Base-by-base conservation (phyloP, 2,329 filamentous ascomycete species). In the Aspergillus intermedius region DNA sequence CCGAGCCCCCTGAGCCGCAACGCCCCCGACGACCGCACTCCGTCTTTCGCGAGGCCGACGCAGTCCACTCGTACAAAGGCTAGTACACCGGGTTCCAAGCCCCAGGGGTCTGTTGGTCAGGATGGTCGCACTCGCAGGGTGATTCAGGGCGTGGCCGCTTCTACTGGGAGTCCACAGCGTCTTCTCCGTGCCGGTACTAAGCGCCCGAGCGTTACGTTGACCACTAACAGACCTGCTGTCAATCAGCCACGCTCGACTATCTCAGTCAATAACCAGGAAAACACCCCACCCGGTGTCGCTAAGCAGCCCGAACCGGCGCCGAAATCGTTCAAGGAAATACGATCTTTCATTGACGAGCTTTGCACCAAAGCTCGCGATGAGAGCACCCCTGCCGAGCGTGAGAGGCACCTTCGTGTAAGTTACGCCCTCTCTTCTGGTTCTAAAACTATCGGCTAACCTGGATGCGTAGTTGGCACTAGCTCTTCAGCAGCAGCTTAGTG, bases 351-450 rank as follows among this genome's bases (percentile, higher is more conserved):
- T n/a, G 51, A 54, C 2, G 44, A 13, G 2, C 45, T 58, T 2
- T 55, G 53, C 39, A 46, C 30, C 25, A 54, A 44, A 19, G 50
- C 49, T 25, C 42, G 49, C 10, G 50, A 50, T 32, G 49, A 49
- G 13, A 22, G 35, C 4, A 49, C 42, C 5, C 23, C 50, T 9
- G 41, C 15, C n/a, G 44, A 50, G 42, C 49, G 55, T 34, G 54
- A 57, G 21, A 42, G 46, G 30, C 47, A 51, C 15, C 47, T 59
- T 37, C 48, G 50, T n/a, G 57, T 59, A 53, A 51, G 55, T 43
- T 35, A 22, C 13, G 5, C n/a, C 30, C 21, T 35, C 22, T 42
- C 13, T 21, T 35, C 12, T 19, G n/a, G 12, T 35, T 19, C 17
- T 9, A 1, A 8, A 25, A 13, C 19, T 19, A 17, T 21, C 42